phyloP scores from a whole-genome alignment of 306 rosid species.

The Carpinus viminea region DNA sequence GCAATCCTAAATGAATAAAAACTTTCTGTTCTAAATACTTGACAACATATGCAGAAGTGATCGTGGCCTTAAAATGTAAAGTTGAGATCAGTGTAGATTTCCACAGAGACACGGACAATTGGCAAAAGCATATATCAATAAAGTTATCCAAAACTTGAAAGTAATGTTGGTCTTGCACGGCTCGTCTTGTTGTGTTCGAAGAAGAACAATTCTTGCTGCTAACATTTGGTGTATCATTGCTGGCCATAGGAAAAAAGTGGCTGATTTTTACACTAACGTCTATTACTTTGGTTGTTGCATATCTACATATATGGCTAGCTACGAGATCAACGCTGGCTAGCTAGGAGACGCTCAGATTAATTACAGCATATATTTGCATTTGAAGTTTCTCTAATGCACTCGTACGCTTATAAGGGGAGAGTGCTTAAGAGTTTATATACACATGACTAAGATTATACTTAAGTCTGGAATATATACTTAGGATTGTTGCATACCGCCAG shows the following conservation, averaged over 20 bases:
- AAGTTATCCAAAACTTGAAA: not conserved
- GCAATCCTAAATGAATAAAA: not conserved
- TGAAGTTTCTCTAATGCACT: no score
- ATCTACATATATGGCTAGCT: no score
- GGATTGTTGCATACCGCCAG: no score
- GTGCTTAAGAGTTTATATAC: no score
- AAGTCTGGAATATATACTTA: no score
- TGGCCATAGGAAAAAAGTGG: not conserved
- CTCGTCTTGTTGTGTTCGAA: not conserved
- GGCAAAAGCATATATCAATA: not conserved
- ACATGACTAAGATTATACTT: no score
- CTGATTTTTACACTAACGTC: not conserved
- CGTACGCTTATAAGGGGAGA: no score
- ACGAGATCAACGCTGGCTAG: no score
- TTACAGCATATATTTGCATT: no score
- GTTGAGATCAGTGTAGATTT: not conserved
- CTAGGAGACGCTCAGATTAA: no score
- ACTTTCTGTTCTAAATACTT: not conserved
- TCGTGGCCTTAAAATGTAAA: not conserved
- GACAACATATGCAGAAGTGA: not conserved
- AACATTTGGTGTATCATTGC: not conserved
- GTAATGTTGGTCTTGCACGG: not conserved
- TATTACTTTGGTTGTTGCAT: not conserved
- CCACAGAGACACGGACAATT: not conserved
- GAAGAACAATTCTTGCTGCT: not conserved